Conservation (phyloP, 1,284 basidiomycete species). For the Stygiomarasmius scandens region DNA sequence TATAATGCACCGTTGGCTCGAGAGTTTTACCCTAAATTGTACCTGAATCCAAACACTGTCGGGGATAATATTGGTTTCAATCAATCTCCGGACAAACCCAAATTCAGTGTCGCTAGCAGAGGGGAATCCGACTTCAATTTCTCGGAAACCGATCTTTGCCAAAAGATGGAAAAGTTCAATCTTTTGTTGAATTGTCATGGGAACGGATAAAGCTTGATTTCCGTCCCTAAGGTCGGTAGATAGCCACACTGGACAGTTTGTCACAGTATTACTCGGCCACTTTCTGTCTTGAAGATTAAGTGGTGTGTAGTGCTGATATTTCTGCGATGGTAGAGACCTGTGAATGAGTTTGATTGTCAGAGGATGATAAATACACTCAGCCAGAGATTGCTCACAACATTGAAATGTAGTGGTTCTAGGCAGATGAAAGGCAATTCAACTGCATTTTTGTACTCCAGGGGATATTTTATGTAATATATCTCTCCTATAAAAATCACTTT, state of each 20-base stretch:
- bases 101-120: conserved; percentile 90
- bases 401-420: too few relatives aligned
- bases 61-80: conserved; percentile 72
- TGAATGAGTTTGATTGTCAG: too few relatives aligned
- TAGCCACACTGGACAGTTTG: conserved; percentile 81
- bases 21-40: too few relatives aligned
- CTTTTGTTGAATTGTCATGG: conserved; percentile 86
- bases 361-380: too few relatives aligned
- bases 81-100: conserved; percentile 78
- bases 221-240: conserved; percentile 91
- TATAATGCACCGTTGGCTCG: too few relatives aligned
- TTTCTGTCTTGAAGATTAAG: conserved; percentile 19
- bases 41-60: conserved; percentile 92
- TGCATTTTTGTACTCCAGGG: too few relatives aligned
- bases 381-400: too few relatives aligned
- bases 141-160: conserved; percentile 85
- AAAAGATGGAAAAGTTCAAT: conserved; percentile 77
- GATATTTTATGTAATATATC: too few relatives aligned
- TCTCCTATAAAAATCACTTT: too few relatives aligned
- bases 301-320: too few relatives aligned
- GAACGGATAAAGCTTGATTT: conserved; percentile 84
- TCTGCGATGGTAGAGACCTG: too few relatives aligned
- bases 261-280: conserved; percentile 79
- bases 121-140: conserved; percentile 90
- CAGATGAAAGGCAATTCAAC: too few relatives aligned